Evolutionary conservation across 345 rosid genomes (phyloP).

Genomic region (Excoecaria cochinchinensis): DNA sequence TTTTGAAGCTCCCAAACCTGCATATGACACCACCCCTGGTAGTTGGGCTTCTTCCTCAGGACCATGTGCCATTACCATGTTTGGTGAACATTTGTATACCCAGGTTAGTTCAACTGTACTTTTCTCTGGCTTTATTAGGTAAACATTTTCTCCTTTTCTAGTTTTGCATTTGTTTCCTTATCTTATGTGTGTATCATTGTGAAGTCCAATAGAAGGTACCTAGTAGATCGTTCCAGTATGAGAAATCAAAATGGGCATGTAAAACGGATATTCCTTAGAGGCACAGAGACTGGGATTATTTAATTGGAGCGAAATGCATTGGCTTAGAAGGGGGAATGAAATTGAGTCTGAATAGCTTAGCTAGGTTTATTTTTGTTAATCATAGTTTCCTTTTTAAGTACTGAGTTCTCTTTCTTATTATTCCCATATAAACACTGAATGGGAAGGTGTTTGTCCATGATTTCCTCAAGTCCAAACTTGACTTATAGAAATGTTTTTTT

Average conservation of each 20-base stretch:
- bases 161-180: not conserved
- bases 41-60: slow-evolving; percentile 63
- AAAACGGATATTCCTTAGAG: no score
- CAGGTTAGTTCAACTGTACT: slow-evolving; percentile 34
- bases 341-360: not conserved
- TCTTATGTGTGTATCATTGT: not conserved
- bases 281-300: no score
- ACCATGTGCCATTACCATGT: slow-evolving; percentile 54
- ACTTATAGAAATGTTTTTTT: no score
- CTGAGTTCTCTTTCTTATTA: no score
- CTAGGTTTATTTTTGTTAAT: no score
- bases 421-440: no score
- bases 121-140: not conserved
- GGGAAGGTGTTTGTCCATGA: no score
- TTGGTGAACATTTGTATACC: slow-evolving; percentile 53
- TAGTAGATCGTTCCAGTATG: not conserved
- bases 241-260: no score
- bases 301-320: no score
- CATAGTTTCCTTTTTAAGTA: no score
- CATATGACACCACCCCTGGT: slow-evolving; percentile 36
- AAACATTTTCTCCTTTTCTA: not conserved
- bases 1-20: slow-evolving; percentile 55
- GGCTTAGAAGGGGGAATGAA: no score
- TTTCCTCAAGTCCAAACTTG: no score
- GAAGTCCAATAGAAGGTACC: not conserved